phyloP scores from a whole-genome alignment of 805 yeast species.

The Nakazawaea ishiwadae region DNA sequence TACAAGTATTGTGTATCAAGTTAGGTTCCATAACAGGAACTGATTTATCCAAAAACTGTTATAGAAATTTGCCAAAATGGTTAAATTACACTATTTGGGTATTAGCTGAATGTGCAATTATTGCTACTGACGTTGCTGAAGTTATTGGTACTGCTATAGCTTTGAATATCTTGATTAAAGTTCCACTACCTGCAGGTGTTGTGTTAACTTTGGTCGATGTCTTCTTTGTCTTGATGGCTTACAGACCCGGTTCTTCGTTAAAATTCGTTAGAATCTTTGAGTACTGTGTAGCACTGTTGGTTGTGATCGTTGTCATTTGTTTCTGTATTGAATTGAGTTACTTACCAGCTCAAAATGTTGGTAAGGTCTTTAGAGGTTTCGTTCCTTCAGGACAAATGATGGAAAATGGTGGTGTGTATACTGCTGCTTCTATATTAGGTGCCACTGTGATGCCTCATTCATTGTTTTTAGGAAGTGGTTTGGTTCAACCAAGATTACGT shows the following conservation, averaged over 20 bases:
- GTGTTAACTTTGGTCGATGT: constrained; percentile 41
- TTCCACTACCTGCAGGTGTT: constrained; percentile 48
- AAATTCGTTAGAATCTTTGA: constrained; percentile 33
- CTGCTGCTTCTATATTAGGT: constrained; percentile 44
- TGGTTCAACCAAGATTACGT: constrained; percentile 43
- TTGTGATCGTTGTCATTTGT: constrained; percentile 37
- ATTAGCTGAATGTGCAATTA: constrained; percentile 42
- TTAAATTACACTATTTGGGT: constrained; percentile 34
- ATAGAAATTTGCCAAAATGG: constrained; percentile 35
- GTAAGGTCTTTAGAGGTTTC: constrained; percentile 38
- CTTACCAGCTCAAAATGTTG: constrained; percentile 24
- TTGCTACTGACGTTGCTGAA: constrained; percentile 51
- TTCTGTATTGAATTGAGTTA: constrained; percentile 40
- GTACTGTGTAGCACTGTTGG: constrained; percentile 36
- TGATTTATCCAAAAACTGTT: constrained; percentile 40
- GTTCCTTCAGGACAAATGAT: constrained; percentile 39
- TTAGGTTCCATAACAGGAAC: constrained; percentile 46
- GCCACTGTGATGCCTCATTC: constrained; percentile 51
- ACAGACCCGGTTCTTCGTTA: constrained; percentile 38
- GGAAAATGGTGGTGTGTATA: constrained; percentile 36
- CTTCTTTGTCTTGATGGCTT: constrained; percentile 40
- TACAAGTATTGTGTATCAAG: constrained; percentile 39
- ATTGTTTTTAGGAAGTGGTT: constrained; percentile 42
- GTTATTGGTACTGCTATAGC: constrained; percentile 51
- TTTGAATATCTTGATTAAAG: constrained; percentile 36